These are phyloP conservation scores for Cordyceps tenuipes DNA, from an alignment of 2,329 filamentous ascomycete genomes.

Conservation along the genomic window DNA sequence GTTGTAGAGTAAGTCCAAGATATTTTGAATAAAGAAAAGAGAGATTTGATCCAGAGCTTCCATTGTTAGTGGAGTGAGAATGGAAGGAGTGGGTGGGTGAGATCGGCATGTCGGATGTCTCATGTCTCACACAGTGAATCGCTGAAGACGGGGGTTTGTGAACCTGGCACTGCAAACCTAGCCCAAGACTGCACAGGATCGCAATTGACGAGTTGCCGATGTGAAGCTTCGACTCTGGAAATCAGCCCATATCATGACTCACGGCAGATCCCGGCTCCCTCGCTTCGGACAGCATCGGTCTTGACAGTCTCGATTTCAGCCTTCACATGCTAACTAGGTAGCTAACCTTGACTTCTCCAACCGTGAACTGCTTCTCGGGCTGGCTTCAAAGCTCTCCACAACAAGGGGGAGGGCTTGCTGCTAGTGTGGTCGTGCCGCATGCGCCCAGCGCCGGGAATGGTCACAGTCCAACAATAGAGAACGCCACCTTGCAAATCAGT, in stretches of 20 bases:
- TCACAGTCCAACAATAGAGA: not conserved
- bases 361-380: not conserved
- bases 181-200: too few species aligned
- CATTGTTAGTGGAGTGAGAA: not conserved
- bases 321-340: too few species aligned
- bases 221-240: too few species aligned
- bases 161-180: not conserved
- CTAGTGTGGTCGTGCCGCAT: constrained; percentile 5
- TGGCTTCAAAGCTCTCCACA: not conserved
- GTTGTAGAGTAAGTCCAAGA: too few species aligned
- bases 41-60: not conserved
- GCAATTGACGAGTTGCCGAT: too few species aligned
- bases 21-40: too few species aligned
- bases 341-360: not conserved
- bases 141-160: not conserved
- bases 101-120: not conserved
- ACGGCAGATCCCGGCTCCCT: too few species aligned
- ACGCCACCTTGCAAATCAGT: constrained; percentile 4
- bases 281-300: too few species aligned
- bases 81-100: not conserved
- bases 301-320: too few species aligned
- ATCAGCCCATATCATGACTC: too few species aligned
- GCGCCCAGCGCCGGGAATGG: constrained; percentile 1
- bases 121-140: not conserved
- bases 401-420: not conserved